Evolutionary conservation across 371 early-diverging fungal genomes (phyloP), one percentile per base, ranked within the genome.

Genomic region (Chytridium lagenaria): DNA sequence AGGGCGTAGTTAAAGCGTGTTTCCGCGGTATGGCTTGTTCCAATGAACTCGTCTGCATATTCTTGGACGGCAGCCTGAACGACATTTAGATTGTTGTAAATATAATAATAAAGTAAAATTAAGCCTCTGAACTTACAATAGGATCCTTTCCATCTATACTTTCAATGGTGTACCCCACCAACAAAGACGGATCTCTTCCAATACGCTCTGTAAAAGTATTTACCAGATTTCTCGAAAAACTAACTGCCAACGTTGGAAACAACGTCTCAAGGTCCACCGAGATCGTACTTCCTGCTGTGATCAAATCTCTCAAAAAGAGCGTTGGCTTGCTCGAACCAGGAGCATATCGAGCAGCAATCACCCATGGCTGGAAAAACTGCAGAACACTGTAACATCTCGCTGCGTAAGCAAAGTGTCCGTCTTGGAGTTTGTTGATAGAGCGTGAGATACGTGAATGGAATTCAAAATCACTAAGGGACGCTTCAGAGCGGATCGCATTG

Each of bases 361-460:
- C 66, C 66, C 66, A 66, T 5, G 66, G 66, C 66, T 66, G 66
- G 26, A 66, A 40, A 44, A 66, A 66, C 44, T 66, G 66, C 2
- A 66, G 37, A 30, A 44, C 66, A 15, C 30, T 30, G 66, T n/a
- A 66, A 37, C 66, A 66, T 5, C 10, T 38, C 5, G 66, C 44
- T 19, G 49, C 66, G 49, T 66, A 66, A 28, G 49, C 5, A 44
- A 44, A 40, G 66, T 66, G 66, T 3, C 44, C 66, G 44, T 66
- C 66, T 19, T 66, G 16, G n/a, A 66, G 66, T 15, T 40, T 28
- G 66, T 37, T 38, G 66, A 66, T 40, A 23, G 44, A 38, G 15
- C 26, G 2, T 37, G 66, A 12, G 44, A 66, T 66, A 23, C 44
- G 44, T 38, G 44, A n/a, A 2, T 66, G 39, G 66, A 66, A 38